Conservation (phyloP, 1,284 basidiomycete genomes). For the Microbotryomycetes sp. region DNA sequence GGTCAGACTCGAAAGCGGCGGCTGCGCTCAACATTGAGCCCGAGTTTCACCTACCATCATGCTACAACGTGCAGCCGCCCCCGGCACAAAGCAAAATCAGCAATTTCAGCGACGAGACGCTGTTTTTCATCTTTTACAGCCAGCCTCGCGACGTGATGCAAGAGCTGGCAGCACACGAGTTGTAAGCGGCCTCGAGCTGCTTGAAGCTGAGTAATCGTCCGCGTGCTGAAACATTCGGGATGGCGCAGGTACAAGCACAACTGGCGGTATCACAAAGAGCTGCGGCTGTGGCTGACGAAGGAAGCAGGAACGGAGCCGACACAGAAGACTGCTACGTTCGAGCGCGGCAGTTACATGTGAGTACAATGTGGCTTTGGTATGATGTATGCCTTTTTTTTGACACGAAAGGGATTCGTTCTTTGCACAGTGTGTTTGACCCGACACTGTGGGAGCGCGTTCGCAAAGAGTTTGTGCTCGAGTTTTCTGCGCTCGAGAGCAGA, state of each 20-base stretch:
- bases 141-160: slow-evolving; percentile 87
- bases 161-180: slow-evolving; percentile 89
- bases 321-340: slow-evolving; percentile 80
- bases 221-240: background rate
- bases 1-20: slow-evolving; percentile 63
- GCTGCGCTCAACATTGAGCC: slow-evolving; percentile 73
- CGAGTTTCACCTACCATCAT: slow-evolving; percentile 79
- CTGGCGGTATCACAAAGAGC: slow-evolving; percentile 96
- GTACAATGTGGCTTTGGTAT: background rate
- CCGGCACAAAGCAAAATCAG: slow-evolving; percentile 78
- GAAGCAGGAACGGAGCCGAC: slow-evolving; percentile 73
- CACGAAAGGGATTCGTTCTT: background rate
- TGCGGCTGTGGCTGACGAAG: slow-evolving; percentile 91
- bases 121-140: slow-evolving; percentile 99
- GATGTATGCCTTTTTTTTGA: background rate
- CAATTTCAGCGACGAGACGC: slow-evolving; percentile 90
- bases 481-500: slow-evolving; percentile 7
- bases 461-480: slow-evolving; percentile 25
- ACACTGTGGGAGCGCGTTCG: slow-evolving; percentile 67
- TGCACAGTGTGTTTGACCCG: slow-evolving; percentile 66
- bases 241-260: slow-evolving; percentile 75
- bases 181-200: slow-evolving; percentile 51
- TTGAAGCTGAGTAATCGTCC: background rate
- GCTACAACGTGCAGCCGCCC: slow-evolving; percentile 89
- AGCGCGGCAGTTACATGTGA: slow-evolving; percentile 72